A percentile compares a stretch with the other conserved stretches of the same genome.
These are phyloP conservation scores for Sporothrix sp. DNA, from an alignment of 2,329 filamentous ascomycete species.

Conservation along the genomic window DNA sequence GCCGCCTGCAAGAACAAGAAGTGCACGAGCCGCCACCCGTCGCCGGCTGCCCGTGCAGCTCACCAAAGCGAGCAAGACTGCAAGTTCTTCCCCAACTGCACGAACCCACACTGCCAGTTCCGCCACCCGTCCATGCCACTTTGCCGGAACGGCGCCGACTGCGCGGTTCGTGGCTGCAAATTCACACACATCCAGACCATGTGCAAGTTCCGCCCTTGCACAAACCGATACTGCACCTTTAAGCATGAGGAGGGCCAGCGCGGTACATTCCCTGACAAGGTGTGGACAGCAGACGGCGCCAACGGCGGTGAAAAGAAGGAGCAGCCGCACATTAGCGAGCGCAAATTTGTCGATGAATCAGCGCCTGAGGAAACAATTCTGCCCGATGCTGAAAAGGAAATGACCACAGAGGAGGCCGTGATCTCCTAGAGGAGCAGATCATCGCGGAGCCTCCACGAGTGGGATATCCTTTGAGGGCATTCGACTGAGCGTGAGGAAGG, in stretches of 20 bases:
- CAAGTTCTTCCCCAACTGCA: slow-evolving; percentile 86
- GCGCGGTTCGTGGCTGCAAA: slow-evolving; percentile 70
- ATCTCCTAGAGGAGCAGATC: slow-evolving; percentile 13
- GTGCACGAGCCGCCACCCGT: slow-evolving; percentile 85
- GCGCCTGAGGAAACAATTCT: slow-evolving; percentile 63
- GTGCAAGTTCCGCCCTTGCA: slow-evolving; percentile 87
- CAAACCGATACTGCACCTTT: slow-evolving; percentile 79
- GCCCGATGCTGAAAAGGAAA: slow-evolving; percentile 34
- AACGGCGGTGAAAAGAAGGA: slow-evolving; percentile 20
- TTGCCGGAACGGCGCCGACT: slow-evolving; percentile 87
- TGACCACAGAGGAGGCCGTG: slow-evolving; percentile 28
- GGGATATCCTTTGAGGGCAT: not conserved
- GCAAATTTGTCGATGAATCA: slow-evolving; percentile 71
- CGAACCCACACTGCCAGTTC: slow-evolving; percentile 80
- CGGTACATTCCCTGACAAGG: slow-evolving; percentile 76
- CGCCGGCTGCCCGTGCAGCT: slow-evolving; percentile 67
- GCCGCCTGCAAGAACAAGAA: slow-evolving; percentile 94
- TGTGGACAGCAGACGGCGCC: slow-evolving; percentile 61
- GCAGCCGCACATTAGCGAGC: slow-evolving; percentile 69
- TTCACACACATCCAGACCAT: slow-evolving; percentile 78
- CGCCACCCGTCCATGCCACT: slow-evolving; percentile 77
- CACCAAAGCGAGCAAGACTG: slow-evolving; percentile 80
- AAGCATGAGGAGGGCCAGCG: slow-evolving; percentile 88
- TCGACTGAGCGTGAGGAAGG: no score
- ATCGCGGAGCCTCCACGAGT: not conserved